Conservation (phyloP, 495 filamentous ascomycete species). For the Pyrenula aspistea region DNA sequence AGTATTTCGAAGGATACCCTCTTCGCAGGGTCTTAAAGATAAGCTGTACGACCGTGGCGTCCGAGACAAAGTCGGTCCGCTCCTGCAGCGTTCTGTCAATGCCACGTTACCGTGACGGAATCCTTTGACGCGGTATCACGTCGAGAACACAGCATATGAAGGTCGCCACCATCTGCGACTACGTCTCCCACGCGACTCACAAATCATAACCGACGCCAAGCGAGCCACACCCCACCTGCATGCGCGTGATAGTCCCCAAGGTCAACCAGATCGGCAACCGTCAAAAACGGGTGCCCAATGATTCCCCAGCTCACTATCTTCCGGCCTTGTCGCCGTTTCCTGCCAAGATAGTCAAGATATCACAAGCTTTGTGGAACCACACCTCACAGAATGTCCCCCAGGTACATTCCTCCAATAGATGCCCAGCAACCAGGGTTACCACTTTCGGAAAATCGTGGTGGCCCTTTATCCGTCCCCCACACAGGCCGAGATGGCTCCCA, state of each 20-base stretch:
- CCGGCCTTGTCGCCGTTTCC: neutral
- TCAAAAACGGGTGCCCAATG: neutral
- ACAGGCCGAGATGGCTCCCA: neutral
- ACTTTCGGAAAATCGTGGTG: neutral
- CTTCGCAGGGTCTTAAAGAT: neutral
- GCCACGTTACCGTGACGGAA: too few species aligned
- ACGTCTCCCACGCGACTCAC: neutral
- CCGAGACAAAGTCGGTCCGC: too few species aligned
- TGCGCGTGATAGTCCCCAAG: neutral
- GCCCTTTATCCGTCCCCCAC: neutral
- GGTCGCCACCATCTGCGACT: neutral
- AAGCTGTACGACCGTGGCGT: neutral
- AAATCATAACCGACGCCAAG: neutral
- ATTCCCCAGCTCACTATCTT: neutral
- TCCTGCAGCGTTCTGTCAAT: too few species aligned
- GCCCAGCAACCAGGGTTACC: neutral
- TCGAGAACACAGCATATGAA: neutral
- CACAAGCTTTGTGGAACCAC: neutral
- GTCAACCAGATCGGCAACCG: neutral
- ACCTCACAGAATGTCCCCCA: neutral
- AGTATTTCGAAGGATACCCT: neutral
- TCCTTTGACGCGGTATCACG: neutral
- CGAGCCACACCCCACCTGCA: neutral
- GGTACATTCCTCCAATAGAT: neutral
- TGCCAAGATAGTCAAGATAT: neutral